phyloP scores from a whole-genome alignment of 2,329 filamentous ascomycete species.

The Cladophialophora bantiana region DNA sequence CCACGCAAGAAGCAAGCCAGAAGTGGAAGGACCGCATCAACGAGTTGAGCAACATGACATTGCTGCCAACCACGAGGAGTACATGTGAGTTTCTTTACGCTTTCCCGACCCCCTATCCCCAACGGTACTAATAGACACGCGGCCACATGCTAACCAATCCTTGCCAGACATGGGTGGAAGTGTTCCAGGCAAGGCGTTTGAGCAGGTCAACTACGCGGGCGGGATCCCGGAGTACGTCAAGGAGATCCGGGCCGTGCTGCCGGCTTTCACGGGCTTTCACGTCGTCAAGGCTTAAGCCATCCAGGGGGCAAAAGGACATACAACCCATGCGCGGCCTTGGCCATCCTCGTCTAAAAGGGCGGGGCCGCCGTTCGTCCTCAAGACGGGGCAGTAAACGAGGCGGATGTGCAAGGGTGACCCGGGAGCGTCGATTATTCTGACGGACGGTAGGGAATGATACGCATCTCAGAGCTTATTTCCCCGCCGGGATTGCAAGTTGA shows the following conservation, averaged over 20 bases:
- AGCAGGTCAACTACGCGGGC: conserved; percentile 57
- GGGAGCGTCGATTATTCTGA: too few species aligned
- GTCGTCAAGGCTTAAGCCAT: conserved; percentile 30
- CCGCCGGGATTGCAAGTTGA: not conserved
- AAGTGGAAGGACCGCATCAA: conserved; percentile 60
- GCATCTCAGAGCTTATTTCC: not conserved
- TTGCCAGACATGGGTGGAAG: conserved; percentile 62
- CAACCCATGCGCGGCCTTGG: not conserved
- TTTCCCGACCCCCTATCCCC: not conserved
- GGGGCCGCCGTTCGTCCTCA: too few species aligned
- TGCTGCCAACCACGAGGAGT: conserved; percentile 53
- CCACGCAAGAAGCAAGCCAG: conserved; percentile 54
- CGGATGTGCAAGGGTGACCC: too few species aligned
- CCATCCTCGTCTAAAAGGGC: not conserved
- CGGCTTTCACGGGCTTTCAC: conserved; percentile 36
- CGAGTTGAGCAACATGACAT: conserved; percentile 51
- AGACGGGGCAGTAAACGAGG: too few species aligned
- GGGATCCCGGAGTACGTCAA: conserved; percentile 39
- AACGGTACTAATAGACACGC: not conserved
- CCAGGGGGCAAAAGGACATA: not conserved
- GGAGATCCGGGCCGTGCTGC: conserved; percentile 38
- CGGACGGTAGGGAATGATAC: too few species aligned
- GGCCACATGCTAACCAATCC: conserved; percentile 42
- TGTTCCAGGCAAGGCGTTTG: conserved; percentile 62
- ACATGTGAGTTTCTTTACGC: conserved; percentile 44